Conservation (phyloP, 306 rosid species). For the Vachellia pachyceras region DNA sequence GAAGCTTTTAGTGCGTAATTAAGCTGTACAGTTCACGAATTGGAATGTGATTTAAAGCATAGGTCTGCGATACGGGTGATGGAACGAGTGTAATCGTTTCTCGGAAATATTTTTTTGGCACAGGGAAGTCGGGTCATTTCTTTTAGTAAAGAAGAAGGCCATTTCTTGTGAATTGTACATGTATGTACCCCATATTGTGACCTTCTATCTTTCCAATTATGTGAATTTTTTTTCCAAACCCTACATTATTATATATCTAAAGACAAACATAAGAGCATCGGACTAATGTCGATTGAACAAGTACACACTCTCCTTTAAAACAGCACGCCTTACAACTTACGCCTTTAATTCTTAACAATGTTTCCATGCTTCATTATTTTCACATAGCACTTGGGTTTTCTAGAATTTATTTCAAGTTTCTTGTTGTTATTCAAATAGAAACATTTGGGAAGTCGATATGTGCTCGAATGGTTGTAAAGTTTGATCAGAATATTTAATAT, state of each 20-base stretch:
- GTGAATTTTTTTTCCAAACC: not conserved
- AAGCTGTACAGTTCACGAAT: conserved; percentile 67
- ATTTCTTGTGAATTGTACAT: conserved; percentile 35
- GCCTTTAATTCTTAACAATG: not conserved
- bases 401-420: not conserved
- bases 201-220: not conserved
- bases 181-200: not conserved
- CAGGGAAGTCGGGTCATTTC: conserved; percentile 30
- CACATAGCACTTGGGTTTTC: not conserved
- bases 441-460: not conserved
- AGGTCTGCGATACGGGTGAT: conserved; percentile 33
- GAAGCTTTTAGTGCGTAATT: conserved; percentile 61
- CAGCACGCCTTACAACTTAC: not conserved
- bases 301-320: not conserved
- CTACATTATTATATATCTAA: not conserved
- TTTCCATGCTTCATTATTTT: not conserved
- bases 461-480: not conserved
- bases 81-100: conserved; percentile 49
- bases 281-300: not conserved
- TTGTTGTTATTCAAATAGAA: not conserved
- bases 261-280: not conserved
- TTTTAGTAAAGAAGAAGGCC: not conserved
- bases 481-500: not conserved
- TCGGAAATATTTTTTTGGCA: conserved; percentile 49
- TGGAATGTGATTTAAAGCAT: conserved; percentile 47